Evolutionary conservation across 305 asterid genomes (phyloP), one percentile per base, ranked within the genome.

Genomic region (Ajuga reptans): DNA sequence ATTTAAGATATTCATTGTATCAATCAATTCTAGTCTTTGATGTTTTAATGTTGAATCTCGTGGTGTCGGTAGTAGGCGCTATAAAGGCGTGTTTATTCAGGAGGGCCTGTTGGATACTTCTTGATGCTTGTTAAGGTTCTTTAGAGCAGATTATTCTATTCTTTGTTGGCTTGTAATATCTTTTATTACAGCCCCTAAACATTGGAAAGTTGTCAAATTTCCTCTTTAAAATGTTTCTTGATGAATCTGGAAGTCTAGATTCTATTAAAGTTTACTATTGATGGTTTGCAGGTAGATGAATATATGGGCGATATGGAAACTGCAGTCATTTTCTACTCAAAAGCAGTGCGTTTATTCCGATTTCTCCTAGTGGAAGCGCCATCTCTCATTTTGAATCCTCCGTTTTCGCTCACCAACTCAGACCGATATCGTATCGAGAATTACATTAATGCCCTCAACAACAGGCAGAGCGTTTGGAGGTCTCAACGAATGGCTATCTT

Each of bases 351-450:
- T 33, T 73, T 91, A 50, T 77, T 91, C 72, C 71, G 61, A 21
- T 91, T 89, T 68, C 84, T 91, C 57, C 85, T 87, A 18, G 82
- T 78, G 77, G 97, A 91, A 81, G 95, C 96, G n/a, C 88, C 96
- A 1, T 82, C 82, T 45, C 95, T 91, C 70, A 85, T 82, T 55
- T 62, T 91, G 81, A 91, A 86, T 65, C 97, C 97, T 69, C 93
- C 96, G 0, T 89, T 91, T 62, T 77, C 91, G 46, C 88, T 87
- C 42, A 84, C 95, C 43, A 85, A 81, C 80, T 83, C 96, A 0
- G 97, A 89, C 75, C 86, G 91, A 2, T 85, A 82, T 59, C 85
- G 97, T 70, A 84, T 89, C 59, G 82, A 73, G 77, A 89, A 59
- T 68, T 91, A 91, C 84, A 87, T 89, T 36, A 85, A 81, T 76